phyloP scores from a whole-genome alignment of 2,329 filamentous ascomycete species.

The Ceratocystis diversiconidia region DNA sequence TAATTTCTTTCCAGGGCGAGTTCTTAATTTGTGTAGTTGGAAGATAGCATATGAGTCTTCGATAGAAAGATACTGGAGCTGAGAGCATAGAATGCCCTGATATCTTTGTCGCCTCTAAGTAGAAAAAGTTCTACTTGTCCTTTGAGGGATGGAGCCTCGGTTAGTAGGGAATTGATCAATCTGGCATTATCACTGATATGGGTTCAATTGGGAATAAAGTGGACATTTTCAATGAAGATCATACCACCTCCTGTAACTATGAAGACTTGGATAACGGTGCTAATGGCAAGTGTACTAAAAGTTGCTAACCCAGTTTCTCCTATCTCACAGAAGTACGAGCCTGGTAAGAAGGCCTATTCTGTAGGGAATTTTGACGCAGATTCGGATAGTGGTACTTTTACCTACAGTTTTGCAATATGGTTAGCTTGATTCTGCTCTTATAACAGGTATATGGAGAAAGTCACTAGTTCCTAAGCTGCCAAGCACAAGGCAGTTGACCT shows the following conservation, averaged over 20 bases:
- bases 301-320: conserved; percentile 21
- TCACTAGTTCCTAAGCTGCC: conserved; percentile 64
- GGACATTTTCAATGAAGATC: conserved; percentile 67
- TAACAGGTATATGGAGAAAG: conserved; percentile 8
- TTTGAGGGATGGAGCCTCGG: conserved; percentile 56
- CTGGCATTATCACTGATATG: conserved; percentile 37
- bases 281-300: no score
- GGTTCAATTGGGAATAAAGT: conserved; percentile 43
- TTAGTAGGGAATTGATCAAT: conserved; percentile 57
- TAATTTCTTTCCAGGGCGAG: conserved; percentile 13
- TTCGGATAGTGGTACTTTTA: conserved; percentile 62
- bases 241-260: conserved; percentile 48
- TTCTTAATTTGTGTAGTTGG: conserved; percentile 54
- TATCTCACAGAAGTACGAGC: conserved; percentile 47
- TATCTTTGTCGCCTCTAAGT: conserved; percentile 58
- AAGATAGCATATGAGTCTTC: conserved; percentile 52
- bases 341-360: conserved; percentile 51
- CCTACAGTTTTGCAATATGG: conserved; percentile 20
- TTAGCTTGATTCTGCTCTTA: not conserved
- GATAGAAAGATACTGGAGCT: conserved; percentile 48
- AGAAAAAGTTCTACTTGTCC: conserved; percentile 59
- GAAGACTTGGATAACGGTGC: conserved; percentile 27
- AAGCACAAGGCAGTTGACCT: conserved; percentile 39
- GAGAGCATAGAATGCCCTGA: conserved; percentile 63
- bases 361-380: conserved; percentile 53